Percentiles rank a stretch among this genome's conserved stretches.
Conservation (phyloP, 2,329 filamentous ascomycete genomes). For the Fusarium kyushuense region DNA sequence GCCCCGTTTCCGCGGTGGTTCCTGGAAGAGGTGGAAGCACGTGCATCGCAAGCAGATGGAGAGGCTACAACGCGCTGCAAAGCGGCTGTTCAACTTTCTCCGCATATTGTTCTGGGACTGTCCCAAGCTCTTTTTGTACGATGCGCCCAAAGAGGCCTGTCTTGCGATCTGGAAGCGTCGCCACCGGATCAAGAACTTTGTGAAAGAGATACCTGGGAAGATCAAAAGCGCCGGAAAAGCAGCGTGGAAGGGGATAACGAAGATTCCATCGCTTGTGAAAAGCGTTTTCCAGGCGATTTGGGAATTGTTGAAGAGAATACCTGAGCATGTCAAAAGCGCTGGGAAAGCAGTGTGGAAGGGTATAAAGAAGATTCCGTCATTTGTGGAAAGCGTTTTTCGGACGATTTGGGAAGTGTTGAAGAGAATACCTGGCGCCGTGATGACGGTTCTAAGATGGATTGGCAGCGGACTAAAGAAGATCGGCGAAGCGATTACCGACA, state of each 20-base stretch:
- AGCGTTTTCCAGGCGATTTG: slow-evolving; percentile 30
- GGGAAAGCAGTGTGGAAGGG: slow-evolving; percentile 31
- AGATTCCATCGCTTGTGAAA: slow-evolving; percentile 29
- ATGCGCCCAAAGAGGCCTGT: slow-evolving; percentile 39
- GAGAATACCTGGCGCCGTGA: slow-evolving; percentile 42
- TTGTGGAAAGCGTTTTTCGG: slow-evolving; percentile 14
- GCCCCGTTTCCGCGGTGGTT: slow-evolving; percentile 55
- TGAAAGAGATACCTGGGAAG: slow-evolving; percentile 45
- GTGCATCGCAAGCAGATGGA: slow-evolving; percentile 50
- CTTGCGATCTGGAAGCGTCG: slow-evolving; percentile 44
- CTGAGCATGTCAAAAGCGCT: slow-evolving; percentile 17
- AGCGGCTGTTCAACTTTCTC: slow-evolving; percentile 43
- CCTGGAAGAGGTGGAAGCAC: slow-evolving; percentile 54
- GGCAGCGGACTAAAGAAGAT: slow-evolving; percentile 46
- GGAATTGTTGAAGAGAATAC: slow-evolving; percentile 35
- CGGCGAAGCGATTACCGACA: slow-evolving; percentile 43
- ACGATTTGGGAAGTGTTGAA: slow-evolving; percentile 39
- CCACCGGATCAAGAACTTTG: slow-evolving; percentile 47
- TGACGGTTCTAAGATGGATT: slow-evolving; percentile 49
- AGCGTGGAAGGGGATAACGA: slow-evolving; percentile 40
- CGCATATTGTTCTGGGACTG: slow-evolving; percentile 49
- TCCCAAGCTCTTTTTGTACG: slow-evolving; percentile 49
- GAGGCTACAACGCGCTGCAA: slow-evolving; percentile 40
- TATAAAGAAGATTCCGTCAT: slow-evolving; percentile 38
- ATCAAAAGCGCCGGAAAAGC: slow-evolving; percentile 32